phyloP scores from a whole-genome alignment of 1,284 basidiomycete genomes.

The Trichosporon inkin region DNA sequence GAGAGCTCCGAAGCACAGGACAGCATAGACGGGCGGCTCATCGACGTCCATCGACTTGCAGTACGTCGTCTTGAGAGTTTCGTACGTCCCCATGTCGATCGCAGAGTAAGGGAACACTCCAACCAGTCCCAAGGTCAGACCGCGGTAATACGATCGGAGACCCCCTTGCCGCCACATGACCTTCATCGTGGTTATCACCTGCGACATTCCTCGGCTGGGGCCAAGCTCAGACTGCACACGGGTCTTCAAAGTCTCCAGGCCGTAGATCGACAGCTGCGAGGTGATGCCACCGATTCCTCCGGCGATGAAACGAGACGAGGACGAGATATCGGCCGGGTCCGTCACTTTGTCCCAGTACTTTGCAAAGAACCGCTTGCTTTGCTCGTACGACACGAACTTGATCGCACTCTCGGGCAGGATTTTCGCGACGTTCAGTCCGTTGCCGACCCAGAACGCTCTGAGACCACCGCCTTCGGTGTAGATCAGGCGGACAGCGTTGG shows the following conservation, averaged over 20 bases:
- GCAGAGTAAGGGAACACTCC: conserved; percentile 86
- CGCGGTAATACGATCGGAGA: conserved; percentile 81
- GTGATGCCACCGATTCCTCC: conserved; percentile 93
- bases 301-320: conserved; percentile 84
- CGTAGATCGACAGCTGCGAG: conserved; percentile 69
- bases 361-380: conserved; percentile 90
- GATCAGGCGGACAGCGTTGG: conserved; percentile 68
- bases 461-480: conserved; percentile 80
- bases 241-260: conserved; percentile 59
- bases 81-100: conserved; percentile 93
- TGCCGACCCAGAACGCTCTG: conserved; percentile 82
- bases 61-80: conserved; percentile 81
- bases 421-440: conserved; percentile 63
- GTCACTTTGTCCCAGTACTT: conserved; percentile 85
- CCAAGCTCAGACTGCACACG: conserved; percentile 85
- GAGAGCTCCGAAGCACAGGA: conserved; percentile 80
- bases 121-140: conserved; percentile 76
- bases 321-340: conserved; percentile 84
- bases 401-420: conserved; percentile 97
- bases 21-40: conserved; percentile 74
- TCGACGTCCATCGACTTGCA: conserved; percentile 71
- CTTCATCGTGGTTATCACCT: conserved; percentile 60
- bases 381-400: conserved; percentile 96
- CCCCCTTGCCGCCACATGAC: conserved; percentile 74
- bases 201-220: conserved; percentile 58